Conservation (phyloP, 1,284 basidiomycete genomes). For the Naganishia liquefaciens region DNA sequence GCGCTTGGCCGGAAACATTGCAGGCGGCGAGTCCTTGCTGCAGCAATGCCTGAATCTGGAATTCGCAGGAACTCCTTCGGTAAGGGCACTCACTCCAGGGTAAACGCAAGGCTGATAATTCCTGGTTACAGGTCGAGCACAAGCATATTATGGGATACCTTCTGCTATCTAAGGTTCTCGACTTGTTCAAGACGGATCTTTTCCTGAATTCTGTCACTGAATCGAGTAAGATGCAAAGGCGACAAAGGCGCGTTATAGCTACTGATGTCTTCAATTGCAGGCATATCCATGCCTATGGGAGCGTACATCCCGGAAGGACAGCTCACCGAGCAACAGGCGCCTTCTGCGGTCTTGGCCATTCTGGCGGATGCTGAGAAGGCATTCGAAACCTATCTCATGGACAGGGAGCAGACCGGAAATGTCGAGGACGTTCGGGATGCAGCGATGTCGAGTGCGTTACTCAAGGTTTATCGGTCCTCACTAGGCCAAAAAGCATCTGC, state of each 20-base stretch:
- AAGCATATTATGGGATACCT: constrained; percentile 70
- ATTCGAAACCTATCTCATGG: constrained; percentile 66
- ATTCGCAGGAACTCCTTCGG: constrained; percentile 23
- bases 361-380: constrained; percentile 68
- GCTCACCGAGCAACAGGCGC: constrained; percentile 54
- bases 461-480: constrained; percentile 74
- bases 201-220: constrained; percentile 82
- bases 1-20: constrained; percentile 61
- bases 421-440: constrained; percentile 72
- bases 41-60: constrained; percentile 55
- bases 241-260: background rate
- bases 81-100: constrained; percentile 36
- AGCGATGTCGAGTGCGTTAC: constrained; percentile 67
- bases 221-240: constrained; percentile 63
- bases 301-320: constrained; percentile 67
- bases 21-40: constrained; percentile 60
- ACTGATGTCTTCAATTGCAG: background rate
- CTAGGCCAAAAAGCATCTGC: constrained; percentile 63
- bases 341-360: constrained; percentile 64
- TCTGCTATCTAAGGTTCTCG: constrained; percentile 71
- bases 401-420: constrained; percentile 63
- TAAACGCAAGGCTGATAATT: constrained; percentile 47
- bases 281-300: constrained; percentile 74
- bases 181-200: constrained; percentile 76
- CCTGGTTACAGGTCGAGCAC: constrained; percentile 64